A percentile compares a stretch with the other conserved stretches of the same genome.
Evolutionary conservation across 257 asterid species (phyloP).

Genomic region (Cinchona pubescens): DNA sequence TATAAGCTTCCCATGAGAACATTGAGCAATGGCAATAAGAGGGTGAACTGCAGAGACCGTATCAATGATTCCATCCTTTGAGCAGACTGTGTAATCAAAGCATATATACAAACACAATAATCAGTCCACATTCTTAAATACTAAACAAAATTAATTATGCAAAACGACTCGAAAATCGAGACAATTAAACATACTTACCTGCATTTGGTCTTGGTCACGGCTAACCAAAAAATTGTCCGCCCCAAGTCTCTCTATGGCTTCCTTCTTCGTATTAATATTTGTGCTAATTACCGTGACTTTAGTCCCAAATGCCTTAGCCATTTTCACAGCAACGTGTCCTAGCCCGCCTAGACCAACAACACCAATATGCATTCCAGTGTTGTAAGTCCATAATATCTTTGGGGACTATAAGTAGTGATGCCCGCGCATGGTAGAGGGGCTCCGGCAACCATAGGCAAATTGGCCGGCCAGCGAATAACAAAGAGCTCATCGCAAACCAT

Average conservation of each 20-base stretch:
- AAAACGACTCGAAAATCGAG: too few species aligned
- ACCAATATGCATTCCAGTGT: slow-evolving; percentile 45
- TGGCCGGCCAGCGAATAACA: slow-evolving; percentile 49
- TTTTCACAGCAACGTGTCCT: slow-evolving; percentile 51
- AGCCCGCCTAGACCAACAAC: slow-evolving; percentile 60
- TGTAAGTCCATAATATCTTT: slow-evolving; percentile 49
- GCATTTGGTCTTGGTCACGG: slow-evolving; percentile 39
- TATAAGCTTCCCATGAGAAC: slow-evolving; percentile 49
- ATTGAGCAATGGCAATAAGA: slow-evolving; percentile 36
- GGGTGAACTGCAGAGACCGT: slow-evolving; percentile 53
- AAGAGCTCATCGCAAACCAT: slow-evolving; percentile 59
- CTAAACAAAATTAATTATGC: too few species aligned
- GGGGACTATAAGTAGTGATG: slow-evolving; percentile 55
- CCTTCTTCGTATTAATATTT: slow-evolving; percentile 41
- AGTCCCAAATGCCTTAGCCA: slow-evolving; percentile 59
- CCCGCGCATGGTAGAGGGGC: slow-evolving; percentile 65
- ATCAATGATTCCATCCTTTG: too few species aligned
- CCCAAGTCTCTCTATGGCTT: slow-evolving; percentile 41
- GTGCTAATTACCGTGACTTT: slow-evolving; percentile 54
- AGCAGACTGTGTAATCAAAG: too few species aligned
- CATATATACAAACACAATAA: too few species aligned
- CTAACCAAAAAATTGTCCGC: slow-evolving; percentile 51
- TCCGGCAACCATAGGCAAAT: slow-evolving; percentile 43
- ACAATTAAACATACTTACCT: slow-evolving; percentile 30
- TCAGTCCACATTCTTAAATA: too few species aligned